These are phyloP conservation scores for Trametes cinnabarina DNA, from an alignment of 768 basidiomycete species.

Conservation along the genomic window DNA sequence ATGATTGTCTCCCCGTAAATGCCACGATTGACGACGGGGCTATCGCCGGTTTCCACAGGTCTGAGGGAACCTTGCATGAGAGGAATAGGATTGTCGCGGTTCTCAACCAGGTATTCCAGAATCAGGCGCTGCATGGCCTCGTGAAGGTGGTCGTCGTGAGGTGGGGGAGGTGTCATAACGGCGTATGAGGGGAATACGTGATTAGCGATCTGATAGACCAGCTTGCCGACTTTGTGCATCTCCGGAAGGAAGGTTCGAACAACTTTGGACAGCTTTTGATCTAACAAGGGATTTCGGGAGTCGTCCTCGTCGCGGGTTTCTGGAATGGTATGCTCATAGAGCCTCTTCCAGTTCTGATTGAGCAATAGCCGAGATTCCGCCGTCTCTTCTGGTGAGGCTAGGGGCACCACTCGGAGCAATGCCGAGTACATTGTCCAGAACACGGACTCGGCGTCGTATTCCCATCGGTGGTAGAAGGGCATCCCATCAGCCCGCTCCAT, in stretches of 20 bases:
- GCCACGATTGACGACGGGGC: too few relatives aligned
- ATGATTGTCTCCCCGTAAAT: too few relatives aligned
- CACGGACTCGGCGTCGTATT: neutral
- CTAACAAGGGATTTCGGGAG: too few relatives aligned
- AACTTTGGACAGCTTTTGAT: too few relatives aligned
- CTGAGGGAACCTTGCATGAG: neutral
- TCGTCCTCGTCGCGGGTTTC: neutral
- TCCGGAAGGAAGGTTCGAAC: neutral
- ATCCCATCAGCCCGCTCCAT: neutral
- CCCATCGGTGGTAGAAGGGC: neutral
- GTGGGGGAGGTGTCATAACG: neutral
- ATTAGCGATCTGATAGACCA: neutral
- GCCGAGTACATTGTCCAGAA: neutral
- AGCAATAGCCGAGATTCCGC: neutral
- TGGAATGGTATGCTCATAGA: neutral
- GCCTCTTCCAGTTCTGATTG: neutral
- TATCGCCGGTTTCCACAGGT: too few relatives aligned
- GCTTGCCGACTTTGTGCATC: neutral
- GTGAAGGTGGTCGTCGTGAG: conserved; percentile 1
- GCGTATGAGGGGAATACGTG: conserved; percentile 1
- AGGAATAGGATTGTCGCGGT: neutral
- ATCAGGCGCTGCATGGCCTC: conserved; percentile 7
- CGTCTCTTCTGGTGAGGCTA: neutral
- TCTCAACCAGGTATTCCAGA: conserved; percentile 3
- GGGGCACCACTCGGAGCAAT: neutral